Evolutionary conservation across 169 alveolate species (phyloP), one percentile per base, ranked within the genome.

Genomic region (Cryptosporidium baileyi): DNA sequence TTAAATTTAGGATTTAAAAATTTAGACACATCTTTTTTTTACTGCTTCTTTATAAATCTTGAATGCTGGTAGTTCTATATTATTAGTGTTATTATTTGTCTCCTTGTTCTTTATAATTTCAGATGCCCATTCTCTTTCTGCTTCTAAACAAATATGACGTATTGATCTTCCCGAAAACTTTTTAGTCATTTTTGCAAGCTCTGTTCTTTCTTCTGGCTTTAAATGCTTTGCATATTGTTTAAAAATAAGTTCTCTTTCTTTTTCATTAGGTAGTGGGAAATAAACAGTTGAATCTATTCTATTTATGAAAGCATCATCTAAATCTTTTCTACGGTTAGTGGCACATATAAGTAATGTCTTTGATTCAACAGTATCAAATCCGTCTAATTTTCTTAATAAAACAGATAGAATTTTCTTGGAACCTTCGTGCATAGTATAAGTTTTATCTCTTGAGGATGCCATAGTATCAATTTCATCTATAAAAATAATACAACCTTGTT

Each of bases 51-150:
- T 74, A 28, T 74, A 74, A 2, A 74, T 40, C 15, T 74, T 59
- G 15, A 54, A 22, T 36, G 40, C 17, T 15, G 85, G 85, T 36
- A 74, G 26, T 57, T 74, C 85, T 15, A 74, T 19, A 1, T 52
- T 43, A 1, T 74, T 43, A 19, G 34, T 19, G 3, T 7, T 80
- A 67, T 89, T 92, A 3, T 28, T 49, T 8, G 13, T 45, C 17
- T 91, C 92, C 61, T 93, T 90, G 24, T 92, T 91, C 63, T 94
- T 91, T 28, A 94, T 63, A 43, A 92, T 47, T 32, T 61, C 88
- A 3, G 95, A 82, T 38, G 96, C 96, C 97, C 97, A 93, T 54
- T 92, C 82, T 82, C 97, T 91, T 88, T 94, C 97, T 6, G 96
- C 95, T 80, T 93, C 97, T 90, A 93, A 91, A 62, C 97, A 94